Base-by-base conservation (phyloP, 2,329 filamentous ascomycete species). In the Botrytis paeoniae region DNA sequence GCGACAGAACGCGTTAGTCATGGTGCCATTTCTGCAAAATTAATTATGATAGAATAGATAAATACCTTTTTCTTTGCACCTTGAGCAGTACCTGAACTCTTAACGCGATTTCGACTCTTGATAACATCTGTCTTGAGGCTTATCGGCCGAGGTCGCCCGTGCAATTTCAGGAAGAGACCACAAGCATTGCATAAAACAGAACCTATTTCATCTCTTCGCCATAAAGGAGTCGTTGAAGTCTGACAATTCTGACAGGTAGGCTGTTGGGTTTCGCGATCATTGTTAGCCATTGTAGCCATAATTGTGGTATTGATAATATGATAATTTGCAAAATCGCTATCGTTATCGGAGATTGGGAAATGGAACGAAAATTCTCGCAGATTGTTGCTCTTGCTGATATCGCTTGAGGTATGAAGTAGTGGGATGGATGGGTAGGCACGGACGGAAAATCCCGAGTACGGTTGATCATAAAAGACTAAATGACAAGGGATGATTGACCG, bases 91-190 rank as follows among this genome's bases (percentile, higher is more conserved):
- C 89, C 88, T 83, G 89, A 89, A 41, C 94, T 96, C 87, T 98
- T 98, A 78, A 98, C 95, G 77, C 96, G 91, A 84, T 99, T 99
- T 80, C 96, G 94, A 85, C 95, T 98, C 87, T 99, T 99, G 85
- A 99, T 99, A 78, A 98, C 95, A 86, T 99, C 96, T 66, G 96
- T 98, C 87, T 99, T 99, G 79, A 99, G 88, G 79, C 93, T 97
- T 82, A 97, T 98, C 78, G 96, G 96, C 73, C 96, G 91, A 74
- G 96, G 90, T 39, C 95, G 92, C 76, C 95, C 95, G 82, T 99
- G 96, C 78, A 99, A 88, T 87, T 99, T 99, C 80, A 98, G 88
- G 83, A 98, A 99, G 73, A 99, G 88, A 74, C 96, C 96, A 84
- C 96, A 99, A 80, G 96, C 96, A 85, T 99, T 99, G 90, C 96